Conservation (phyloP, 768 basidiomycete genomes). For the Rhodosporidiobolus sp. region DNA sequence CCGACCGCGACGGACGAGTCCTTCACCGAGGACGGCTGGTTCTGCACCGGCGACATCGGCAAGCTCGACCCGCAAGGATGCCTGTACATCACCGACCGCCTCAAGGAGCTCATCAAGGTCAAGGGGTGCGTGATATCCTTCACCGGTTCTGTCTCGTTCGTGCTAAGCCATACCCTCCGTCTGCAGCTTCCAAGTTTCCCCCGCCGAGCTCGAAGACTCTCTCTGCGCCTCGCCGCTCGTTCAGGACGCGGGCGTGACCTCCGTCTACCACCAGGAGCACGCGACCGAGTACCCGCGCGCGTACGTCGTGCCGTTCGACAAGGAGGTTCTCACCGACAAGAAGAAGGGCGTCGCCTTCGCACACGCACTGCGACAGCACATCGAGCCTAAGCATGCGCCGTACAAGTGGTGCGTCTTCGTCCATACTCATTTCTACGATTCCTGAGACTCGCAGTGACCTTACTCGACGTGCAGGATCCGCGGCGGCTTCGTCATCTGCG, state of each 20-base stretch:
- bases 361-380: constrained; percentile 27
- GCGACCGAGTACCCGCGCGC: constrained; percentile 45
- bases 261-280: constrained; percentile 41
- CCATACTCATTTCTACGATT: not conserved
- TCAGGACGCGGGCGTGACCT: constrained; percentile 44
- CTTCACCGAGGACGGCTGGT: constrained; percentile 39
- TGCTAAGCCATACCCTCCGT: not conserved
- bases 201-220: constrained; percentile 44
- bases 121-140: constrained; percentile 36
- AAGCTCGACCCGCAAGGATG: constrained; percentile 37
- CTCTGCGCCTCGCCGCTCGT: constrained; percentile 41
- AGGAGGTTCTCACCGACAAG: constrained; percentile 29
- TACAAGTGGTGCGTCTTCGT: constrained; percentile 43
- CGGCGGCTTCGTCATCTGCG: constrained; percentile 42
- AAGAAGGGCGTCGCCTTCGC: constrained; percentile 35
- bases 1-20: constrained; percentile 39
- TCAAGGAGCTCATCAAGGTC: constrained; percentile 46
- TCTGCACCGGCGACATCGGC: constrained; percentile 46
- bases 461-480: constrained; percentile 29
- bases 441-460: not conserved
- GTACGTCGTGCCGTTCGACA: constrained; percentile 44
- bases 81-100: constrained; percentile 37
- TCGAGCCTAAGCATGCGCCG: constrained; percentile 41
- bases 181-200: constrained; percentile 44
- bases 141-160: not conserved